Base-by-base conservation (phyloP, 345 rosid genomes). In the Camelina neglecta region DNA sequence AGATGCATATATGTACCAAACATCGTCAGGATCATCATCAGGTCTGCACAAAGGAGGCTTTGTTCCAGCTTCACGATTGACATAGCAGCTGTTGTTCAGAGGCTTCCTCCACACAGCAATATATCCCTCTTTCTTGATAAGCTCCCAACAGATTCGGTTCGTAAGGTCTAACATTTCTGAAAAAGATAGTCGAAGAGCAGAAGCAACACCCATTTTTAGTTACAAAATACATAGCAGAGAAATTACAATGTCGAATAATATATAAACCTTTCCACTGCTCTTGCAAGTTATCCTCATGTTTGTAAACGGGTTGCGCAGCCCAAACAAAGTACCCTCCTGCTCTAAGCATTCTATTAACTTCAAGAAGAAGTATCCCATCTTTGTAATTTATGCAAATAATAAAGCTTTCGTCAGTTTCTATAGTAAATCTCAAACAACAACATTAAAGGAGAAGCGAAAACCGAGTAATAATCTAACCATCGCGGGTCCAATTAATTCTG, bases 311-410 rank as follows among this genome's bases (percentile, higher is more conserved):
- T 57, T 84, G 82, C 48, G 84, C 85, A 11, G 85, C 86, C 95
- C 95, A 89, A 26, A 81, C 85, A 77, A 89, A 87, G 67, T 86
- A 87, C 13, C 94, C 87, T 74, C 92, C 92, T 60, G 85, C 95
- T 64, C 90, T 82, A 13, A 87, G 86, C 82, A 89, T 80, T 75
- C 88, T 76, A 73, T 89, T 84, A 29, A 58, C 92, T 82, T 89
- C 92, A 24, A 89, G 90, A 73, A 87, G 88, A 71, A 83, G 84
- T 74, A 82, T 83, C 41, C 87, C 90, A 82, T 85, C 90, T 86
- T 75, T 77, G 73, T 50, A 65, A 76, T 5, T 16, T 64, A 64
- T 12, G 23, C 7, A 18, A 67, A 74, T 49, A 48, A 55, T 29
- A 29, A 51, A 71, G 69, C 67, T 44, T 60, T 26, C 23, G 55